Evolutionary conservation across 805 yeast species (phyloP), one percentile per base, ranked within the genome.

Genomic region (Barnettozyma sucrosica): DNA sequence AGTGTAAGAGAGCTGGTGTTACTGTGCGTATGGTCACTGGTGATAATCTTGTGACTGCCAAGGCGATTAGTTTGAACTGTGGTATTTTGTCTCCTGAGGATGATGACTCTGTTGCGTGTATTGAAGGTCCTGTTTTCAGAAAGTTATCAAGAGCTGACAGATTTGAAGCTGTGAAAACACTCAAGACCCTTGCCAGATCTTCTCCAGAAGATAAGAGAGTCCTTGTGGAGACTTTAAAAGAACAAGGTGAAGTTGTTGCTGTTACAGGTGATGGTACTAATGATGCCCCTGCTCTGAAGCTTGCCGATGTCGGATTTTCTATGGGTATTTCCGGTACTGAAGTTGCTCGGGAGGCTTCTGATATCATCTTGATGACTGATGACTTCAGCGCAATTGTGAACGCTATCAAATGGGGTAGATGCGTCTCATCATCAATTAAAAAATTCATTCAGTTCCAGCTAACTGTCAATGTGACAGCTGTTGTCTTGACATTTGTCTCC

Each of bases 221-320:
- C 25, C 74, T 93, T 40, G 99, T 95, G 32, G 86, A 84, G 52
- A 81, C 89, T 11, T 72, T 93, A 57, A 82, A 84, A 59, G 71
- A 75, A 33, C 74, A 81, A 61, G 95, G 95, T 21, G 97, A 93
- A 61, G 95, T 92, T 32, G 99, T 93, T 43, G 99, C 99, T 1
- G 98, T 92, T 32, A 93, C 99, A 34, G 99, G 99, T 63, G 99
- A 93, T 66, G 99, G 99, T 67, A 92, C 98, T 8, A 93, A 93
- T 65, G 99, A 93, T 74, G 99, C 98, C 0, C 97, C 97, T 14
- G 98, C 99, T 3, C 76, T 93, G 61, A 89, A 92, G 62, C 74
- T 90, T 50, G 99, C 99, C 0, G 98, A 93, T 68, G 96, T 93
- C 49, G 99, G 99, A 2, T 92, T 93, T 63, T 87, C 98, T 3